Evolutionary conservation across 108 stramenopile species (phyloP), one percentile per base, ranked within the genome.

Genomic region (Skeletonema marinoi): DNA sequence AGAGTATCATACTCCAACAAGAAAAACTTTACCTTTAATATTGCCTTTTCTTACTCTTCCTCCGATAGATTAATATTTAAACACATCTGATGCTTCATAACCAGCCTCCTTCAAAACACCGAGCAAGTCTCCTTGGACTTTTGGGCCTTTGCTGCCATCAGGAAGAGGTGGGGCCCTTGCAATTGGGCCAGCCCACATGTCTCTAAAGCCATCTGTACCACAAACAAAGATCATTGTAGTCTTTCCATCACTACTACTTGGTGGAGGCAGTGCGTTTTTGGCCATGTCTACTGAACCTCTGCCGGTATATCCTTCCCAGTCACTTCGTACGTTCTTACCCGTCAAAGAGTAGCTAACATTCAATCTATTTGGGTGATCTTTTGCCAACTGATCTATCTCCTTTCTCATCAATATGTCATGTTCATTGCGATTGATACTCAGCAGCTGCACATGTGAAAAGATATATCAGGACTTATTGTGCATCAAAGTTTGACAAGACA

Each of bases 41-140:
- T n/a, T n/a, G n/a, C n/a, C n/a, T n/a, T n/a, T n/a, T n/a, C n/a
- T n/a, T n/a, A n/a, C n/a, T n/a, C n/a, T n/a, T n/a, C n/a, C n/a
- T n/a, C n/a, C n/a, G n/a, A n/a, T n/a, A n/a, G n/a, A n/a, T n/a
- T 42, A 79, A 59, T 79, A 79, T 31, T 79, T 79, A 39, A 79
- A 79, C 36, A 79, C 78, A 19, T 79, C 32, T 1, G 74, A 68
- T 50, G 30, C 78, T 6, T 25, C 21, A 68, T 68, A 79, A 35
- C 78, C 78, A 10, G 78, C 78, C 67, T 68, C 66, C 4, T 74
- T 54, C 12, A 79, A 33, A 21, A 79, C 13, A n/a, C 78, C 78
- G 16, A 68, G 48, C 66, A 79, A 60, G 4, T 73, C 65, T 17
- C 78, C 78, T 68, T 79, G 78, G 11, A 79, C 74, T 68, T 79